A percentile compares a stretch with the other conserved stretches of the same genome.
Evolutionary conservation across 352 stramenopile species (phyloP).

Genomic region (Globisporangium nunn): DNA sequence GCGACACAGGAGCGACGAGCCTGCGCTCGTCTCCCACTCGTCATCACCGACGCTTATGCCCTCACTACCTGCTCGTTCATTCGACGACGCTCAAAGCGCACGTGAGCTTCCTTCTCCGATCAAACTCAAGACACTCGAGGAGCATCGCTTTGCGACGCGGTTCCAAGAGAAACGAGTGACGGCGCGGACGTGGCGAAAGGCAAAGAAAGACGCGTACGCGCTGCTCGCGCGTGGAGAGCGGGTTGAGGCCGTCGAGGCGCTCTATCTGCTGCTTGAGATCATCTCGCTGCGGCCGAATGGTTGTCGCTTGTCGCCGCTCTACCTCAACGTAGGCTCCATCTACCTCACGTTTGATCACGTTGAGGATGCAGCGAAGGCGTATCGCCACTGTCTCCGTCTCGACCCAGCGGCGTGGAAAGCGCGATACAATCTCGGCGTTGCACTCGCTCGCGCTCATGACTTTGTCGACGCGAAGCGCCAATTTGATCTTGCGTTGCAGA

Average conservation of each 20-base stretch:
- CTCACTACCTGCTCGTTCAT: neutral
- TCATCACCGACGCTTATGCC: neutral
- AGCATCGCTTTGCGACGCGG: conserved; percentile 42
- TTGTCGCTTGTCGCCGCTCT: conserved; percentile 25
- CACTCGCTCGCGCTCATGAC: conserved; percentile 32
- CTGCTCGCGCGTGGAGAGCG: conserved; percentile 25
- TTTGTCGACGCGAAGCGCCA: conserved; percentile 44
- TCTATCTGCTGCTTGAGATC: conserved; percentile 57
- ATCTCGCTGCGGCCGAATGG: conserved; percentile 29
- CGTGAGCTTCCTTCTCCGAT: conserved; percentile 8
- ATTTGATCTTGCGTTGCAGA: conserved; percentile 22
- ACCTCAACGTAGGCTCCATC: conserved; percentile 46
- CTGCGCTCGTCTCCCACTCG: conserved; percentile 7
- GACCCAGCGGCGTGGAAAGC: conserved; percentile 35
- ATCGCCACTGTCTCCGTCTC: conserved; percentile 35
- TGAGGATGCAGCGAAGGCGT: conserved; percentile 41
- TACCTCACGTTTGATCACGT: conserved; percentile 46
- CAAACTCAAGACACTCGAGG: conserved; percentile 42
- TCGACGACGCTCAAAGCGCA: neutral
- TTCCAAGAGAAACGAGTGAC: conserved; percentile 46
- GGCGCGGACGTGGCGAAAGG: conserved; percentile 27
- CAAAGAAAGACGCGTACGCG: conserved; percentile 18
- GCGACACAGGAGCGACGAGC: conserved; percentile 9
- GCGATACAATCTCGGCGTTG: conserved; percentile 40
- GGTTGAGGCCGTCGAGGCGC: conserved; percentile 28